Percentiles rank a stretch among this genome's conserved stretches.
phyloP scores from a whole-genome alignment of 2,329 filamentous ascomycete species.

The Cercospora berteroae region DNA sequence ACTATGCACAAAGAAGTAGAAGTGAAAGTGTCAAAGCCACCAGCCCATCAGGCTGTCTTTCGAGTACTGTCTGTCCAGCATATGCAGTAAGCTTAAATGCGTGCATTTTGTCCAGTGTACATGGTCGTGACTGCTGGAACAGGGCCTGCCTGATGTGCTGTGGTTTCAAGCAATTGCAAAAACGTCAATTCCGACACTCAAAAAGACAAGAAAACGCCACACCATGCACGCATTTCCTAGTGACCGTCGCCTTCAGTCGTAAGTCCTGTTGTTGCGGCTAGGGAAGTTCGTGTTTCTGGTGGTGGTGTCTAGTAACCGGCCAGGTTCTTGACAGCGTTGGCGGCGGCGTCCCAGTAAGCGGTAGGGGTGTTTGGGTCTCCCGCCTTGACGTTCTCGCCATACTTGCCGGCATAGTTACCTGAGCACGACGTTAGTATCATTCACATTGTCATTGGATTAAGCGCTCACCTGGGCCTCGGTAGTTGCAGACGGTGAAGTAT shows the following conservation, averaged over 20 bases:
- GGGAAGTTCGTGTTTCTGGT: background rate
- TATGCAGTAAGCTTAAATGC: conserved; percentile 13
- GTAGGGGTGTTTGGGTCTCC: conserved; percentile 41
- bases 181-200: conserved; percentile 20
- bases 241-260: conserved; percentile 21
- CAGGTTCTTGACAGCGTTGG: background rate
- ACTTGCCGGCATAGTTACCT: conserved; percentile 58
- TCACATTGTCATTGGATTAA: background rate
- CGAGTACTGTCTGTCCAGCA: conserved; percentile 18
- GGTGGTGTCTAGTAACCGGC: background rate
- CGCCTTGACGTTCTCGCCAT: conserved; percentile 51
- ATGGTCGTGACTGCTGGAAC: conserved; percentile 12
- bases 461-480: conserved; percentile 66
- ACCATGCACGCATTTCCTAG: conserved; percentile 26
- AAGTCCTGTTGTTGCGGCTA: conserved; percentile 23
- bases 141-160: conserved; percentile 18
- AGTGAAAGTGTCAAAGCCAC: conserved; percentile 14
- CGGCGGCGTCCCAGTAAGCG: conserved; percentile 34
- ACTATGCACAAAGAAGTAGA: conserved; percentile 23
- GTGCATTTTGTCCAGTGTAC: background rate
- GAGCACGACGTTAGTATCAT: conserved; percentile 7
- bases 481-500: conserved; percentile 89
- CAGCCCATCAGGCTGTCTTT: conserved; percentile 17
- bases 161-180: conserved; percentile 15
- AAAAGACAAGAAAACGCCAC: conserved; percentile 18